phyloP scores from a whole-genome alignment of 306 rosid species.

The Arachis stenosperma region DNA sequence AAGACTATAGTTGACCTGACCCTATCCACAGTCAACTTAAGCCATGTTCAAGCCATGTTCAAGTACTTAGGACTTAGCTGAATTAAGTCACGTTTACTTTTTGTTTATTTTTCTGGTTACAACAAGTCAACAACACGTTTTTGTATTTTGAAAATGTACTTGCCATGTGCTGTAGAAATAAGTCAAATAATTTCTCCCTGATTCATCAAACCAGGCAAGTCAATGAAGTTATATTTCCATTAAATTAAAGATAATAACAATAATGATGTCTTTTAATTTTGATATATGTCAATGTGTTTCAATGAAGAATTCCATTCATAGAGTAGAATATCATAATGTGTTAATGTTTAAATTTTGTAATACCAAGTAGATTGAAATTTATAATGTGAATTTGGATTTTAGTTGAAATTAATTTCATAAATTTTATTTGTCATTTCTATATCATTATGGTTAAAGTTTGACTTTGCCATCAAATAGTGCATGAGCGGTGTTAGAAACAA shows the following conservation, averaged over 20 bases:
- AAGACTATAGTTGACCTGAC: constrained; percentile 1
- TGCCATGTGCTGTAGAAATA: neutral
- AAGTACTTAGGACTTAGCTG: neutral
- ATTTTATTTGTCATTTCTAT: no score
- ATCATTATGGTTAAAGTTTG: no score
- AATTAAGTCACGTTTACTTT: neutral
- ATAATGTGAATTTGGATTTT: no score
- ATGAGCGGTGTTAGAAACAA: no score
- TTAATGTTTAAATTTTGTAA: neutral
- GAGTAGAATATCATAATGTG: neutral
- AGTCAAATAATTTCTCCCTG: constrained; percentile 10
- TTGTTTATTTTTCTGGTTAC: no score
- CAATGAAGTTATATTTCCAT: neutral
- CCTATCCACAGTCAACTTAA: neutral
- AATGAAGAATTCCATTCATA: neutral
- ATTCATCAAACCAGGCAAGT: neutral
- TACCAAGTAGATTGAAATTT: no score
- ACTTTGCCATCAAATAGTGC: no score
- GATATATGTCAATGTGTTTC: neutral
- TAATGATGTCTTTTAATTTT: no score
- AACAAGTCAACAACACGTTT: no score
- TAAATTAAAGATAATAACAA: no score
- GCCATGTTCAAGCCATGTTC: constrained; percentile 6
- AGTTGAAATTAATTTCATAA: no score
- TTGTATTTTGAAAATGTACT: constrained; percentile 6